Conservation (phyloP, 1,284 basidiomycete species). For the Leccinum solheimii region DNA sequence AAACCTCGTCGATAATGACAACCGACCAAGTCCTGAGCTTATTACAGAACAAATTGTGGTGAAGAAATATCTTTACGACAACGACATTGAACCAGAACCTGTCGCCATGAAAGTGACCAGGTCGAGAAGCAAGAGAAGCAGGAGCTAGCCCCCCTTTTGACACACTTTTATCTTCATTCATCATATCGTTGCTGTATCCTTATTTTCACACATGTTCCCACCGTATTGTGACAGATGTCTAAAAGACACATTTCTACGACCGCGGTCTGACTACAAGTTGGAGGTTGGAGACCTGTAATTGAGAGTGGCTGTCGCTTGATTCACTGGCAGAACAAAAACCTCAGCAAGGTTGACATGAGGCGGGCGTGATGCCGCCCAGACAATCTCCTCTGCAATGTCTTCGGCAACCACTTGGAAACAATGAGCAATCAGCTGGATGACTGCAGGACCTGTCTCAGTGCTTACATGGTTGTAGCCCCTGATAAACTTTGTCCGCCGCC, state of each 20-base stretch:
- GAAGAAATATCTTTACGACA: conserved; percentile 82
- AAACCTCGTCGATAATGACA: conserved; percentile 64
- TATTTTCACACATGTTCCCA: conserved; percentile 22
- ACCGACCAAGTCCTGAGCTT: conserved; percentile 58
- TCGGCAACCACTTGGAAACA: conserved; percentile 61
- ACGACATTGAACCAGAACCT: conserved; percentile 53
- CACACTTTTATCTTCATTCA: conserved; percentile 19
- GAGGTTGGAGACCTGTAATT: conserved; percentile 27
- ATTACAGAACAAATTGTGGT: conserved; percentile 69
- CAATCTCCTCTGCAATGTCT: conserved; percentile 96
- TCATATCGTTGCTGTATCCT: conserved; percentile 37
- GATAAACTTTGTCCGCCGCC: conserved; percentile 87
- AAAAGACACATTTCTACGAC: conserved; percentile 2
- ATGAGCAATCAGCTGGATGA: conserved; percentile 17
- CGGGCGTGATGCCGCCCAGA: conserved; percentile 89
- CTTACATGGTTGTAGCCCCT: conserved; percentile 79
- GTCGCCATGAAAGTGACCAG: conserved; percentile 51
- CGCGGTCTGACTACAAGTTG: background rate
- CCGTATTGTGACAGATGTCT: conserved; percentile 3
- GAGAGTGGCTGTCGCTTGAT: conserved; percentile 72
- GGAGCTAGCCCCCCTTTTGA: conserved; percentile 23
- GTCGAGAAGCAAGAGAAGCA: conserved; percentile 45
- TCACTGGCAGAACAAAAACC: conserved; percentile 75
- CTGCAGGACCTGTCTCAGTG: conserved; percentile 9
- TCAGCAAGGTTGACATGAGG: conserved; percentile 87